Evolutionary conservation across 176 grass and related monocot species (phyloP).

Genomic region (Lolium rigidum): DNA sequence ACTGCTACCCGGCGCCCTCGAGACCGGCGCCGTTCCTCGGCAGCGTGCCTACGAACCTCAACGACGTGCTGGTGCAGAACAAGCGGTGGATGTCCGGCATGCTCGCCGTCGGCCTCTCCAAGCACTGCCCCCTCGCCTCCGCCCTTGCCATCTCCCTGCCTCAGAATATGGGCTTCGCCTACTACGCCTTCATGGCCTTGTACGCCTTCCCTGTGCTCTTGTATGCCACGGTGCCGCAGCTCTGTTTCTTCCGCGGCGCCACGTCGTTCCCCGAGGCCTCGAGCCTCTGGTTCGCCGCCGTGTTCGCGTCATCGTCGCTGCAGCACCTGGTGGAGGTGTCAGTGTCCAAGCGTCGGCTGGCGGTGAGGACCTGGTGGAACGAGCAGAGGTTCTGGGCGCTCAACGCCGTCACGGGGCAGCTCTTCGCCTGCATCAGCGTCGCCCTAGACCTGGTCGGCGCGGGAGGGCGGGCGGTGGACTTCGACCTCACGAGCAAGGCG

Average conservation of each 20-base stretch:
- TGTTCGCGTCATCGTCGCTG: slow-evolving; percentile 38
- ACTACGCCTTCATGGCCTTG: slow-evolving; percentile 34
- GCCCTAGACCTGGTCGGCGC: slow-evolving; percentile 32
- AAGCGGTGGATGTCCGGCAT: slow-evolving; percentile 69
- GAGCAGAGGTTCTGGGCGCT: slow-evolving; percentile 65
- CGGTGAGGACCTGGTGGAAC: slow-evolving; percentile 54
- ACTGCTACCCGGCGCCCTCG: slow-evolving; percentile 41
- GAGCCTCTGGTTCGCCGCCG: slow-evolving; percentile 34
- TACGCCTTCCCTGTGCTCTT: slow-evolving; percentile 55
- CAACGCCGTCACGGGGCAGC: slow-evolving; percentile 54
- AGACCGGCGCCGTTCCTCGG: slow-evolving; percentile 59
- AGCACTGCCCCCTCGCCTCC: slow-evolving; percentile 51
- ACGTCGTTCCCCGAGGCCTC: slow-evolving; percentile 45
- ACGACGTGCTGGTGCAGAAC: slow-evolving; percentile 66
- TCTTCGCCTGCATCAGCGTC: slow-evolving; percentile 50
- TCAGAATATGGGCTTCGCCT: slow-evolving; percentile 53
- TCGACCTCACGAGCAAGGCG: slow-evolving; percentile 63
- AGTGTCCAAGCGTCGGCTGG: neutral
- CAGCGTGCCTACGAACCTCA: slow-evolving; percentile 58
- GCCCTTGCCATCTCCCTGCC: slow-evolving; percentile 38
- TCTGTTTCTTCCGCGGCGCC: slow-evolving; percentile 49
- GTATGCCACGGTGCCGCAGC: slow-evolving; percentile 59
- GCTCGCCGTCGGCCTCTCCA: slow-evolving; percentile 61
- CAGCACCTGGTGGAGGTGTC: slow-evolving; percentile 59
- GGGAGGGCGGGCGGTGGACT: slow-evolving; percentile 15